Conservation (phyloP, 192 early-diverging fungal genomes). For the Gryganskiella cystojenkinii region DNA sequence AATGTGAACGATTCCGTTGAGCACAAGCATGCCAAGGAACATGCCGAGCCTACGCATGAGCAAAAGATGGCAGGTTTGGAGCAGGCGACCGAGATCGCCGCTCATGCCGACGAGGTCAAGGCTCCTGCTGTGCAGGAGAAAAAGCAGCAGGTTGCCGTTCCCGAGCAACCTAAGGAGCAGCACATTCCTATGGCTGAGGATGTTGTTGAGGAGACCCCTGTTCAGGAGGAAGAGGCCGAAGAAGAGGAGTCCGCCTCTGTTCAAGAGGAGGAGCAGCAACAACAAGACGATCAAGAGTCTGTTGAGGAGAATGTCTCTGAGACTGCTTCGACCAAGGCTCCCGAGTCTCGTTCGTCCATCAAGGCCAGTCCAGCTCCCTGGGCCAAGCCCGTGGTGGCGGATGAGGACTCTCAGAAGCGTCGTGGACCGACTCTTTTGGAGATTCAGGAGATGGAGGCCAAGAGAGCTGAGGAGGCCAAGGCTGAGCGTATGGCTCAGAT, state of each 20-base stretch:
- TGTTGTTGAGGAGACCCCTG: background rate
- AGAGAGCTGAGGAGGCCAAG: slow-evolving; percentile 48
- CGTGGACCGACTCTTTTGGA: slow-evolving; percentile 65
- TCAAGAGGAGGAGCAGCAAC: background rate
- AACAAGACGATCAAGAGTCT: background rate
- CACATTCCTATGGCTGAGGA: background rate
- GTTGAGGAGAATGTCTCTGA: slow-evolving; percentile 13
- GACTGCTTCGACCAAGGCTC: background rate
- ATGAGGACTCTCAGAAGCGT: slow-evolving; percentile 35
- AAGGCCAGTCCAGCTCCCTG: slow-evolving; percentile 48
- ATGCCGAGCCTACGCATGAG: background rate
- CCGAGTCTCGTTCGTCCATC: slow-evolving; percentile 18
- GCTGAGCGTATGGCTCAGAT: slow-evolving; percentile 50
- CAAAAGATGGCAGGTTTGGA: background rate
- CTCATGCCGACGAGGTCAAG: background rate
- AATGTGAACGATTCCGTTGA: slow-evolving; percentile 1
- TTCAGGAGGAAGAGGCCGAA: background rate
- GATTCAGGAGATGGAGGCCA: slow-evolving; percentile 73
- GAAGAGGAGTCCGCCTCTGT: too few species aligned
- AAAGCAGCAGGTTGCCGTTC: background rate
- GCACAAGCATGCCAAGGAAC: background rate
- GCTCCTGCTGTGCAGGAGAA: background rate
- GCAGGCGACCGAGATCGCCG: background rate
- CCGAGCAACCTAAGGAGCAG: background rate
- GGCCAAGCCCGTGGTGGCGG: slow-evolving; percentile 37